Evolutionary conservation across 495 filamentous ascomycete species (phyloP).

Genomic region (Aspergillus bertholletiae): DNA sequence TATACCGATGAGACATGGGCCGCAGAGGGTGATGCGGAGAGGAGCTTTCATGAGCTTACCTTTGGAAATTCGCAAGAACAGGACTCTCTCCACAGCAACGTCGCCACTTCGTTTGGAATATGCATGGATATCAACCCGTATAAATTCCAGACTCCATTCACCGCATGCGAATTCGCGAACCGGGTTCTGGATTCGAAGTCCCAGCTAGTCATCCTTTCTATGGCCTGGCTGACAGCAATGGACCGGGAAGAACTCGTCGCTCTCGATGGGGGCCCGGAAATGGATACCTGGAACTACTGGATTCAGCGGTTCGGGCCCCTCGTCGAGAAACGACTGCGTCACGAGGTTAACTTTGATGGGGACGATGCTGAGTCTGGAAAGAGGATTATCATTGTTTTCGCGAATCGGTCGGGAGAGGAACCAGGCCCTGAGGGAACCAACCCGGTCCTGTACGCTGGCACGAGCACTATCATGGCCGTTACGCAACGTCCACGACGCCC

Average conservation of each 20-base stretch:
- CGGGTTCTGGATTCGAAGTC: constrained; percentile 63
- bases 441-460: constrained; percentile 69
- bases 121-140: constrained; percentile 77
- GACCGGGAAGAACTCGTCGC: constrained; percentile 43
- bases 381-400: constrained; percentile 75
- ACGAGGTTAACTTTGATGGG: constrained; percentile 24
- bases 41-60: constrained; percentile 34
- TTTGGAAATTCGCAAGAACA: constrained; percentile 15
- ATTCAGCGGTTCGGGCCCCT: constrained; percentile 76
- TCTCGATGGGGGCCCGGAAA: constrained; percentile 59
- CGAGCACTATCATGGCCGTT: constrained; percentile 76
- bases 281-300: constrained; percentile 87
- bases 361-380: constrained; percentile 18
- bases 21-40: constrained; percentile 64
- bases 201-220: constrained; percentile 73
- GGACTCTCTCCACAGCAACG: constrained; percentile 12
- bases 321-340: constrained; percentile 47
- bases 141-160: constrained; percentile 72
- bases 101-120: constrained; percentile 75
- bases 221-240: constrained; percentile 78
- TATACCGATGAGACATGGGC: constrained; percentile 94
- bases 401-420: constrained; percentile 77
- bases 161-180: constrained; percentile 81
- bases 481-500: constrained; percentile 31
- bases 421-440: constrained; percentile 44